Evolutionary conservation across 2,329 filamentous ascomycete genomes (phyloP), one percentile per base, ranked within the genome.

Genomic region (Epichloe sibirici): DNA sequence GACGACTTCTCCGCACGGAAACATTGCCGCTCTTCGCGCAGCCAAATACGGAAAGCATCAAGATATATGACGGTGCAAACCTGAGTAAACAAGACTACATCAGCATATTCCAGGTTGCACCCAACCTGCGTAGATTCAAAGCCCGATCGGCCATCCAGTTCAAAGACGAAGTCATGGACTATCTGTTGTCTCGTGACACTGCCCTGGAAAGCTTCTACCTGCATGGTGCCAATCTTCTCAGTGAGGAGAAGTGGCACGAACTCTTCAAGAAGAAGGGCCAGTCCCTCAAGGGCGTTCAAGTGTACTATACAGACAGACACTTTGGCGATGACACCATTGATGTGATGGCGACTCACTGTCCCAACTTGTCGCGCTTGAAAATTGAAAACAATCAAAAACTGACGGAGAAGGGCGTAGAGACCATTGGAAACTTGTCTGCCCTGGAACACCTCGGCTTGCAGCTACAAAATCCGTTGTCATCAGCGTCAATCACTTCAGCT

Each of bases 71-170:
- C 58, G 74, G 71, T 42, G 72, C 74, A 58, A 83, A 83, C 58
- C 77, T 97, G 11, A 78, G 79, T 48, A 78, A 80, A 2, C 80
- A 90, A 58, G 89, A 97, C 62, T 90, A 86, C 58, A 78, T 87
- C 47, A 79, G 83, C 57, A 88, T 95, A 43, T 90, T 96, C 56
- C 85, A 89, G 49, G 76, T 82, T 3, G 83, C 86, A 53, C 82
- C 87, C 0, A 75, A 74, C 5, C 71, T 95, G 51, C 81, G 81
- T 60, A 77, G 77, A 44, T 74, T 96, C 53, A 86, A 89, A 57
- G 71, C 95, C 11, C 82, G 86, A 48, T 91, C 90, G 61, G 88
- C 85, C n/a, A 87, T 93, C 48, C 90, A 95, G 63, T 85, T 96
- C 74, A 95, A 95, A 67, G 86, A 96, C 61, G 75, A 76, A 40